Base-by-base conservation (phyloP, 2,329 filamentous ascomycete genomes). In the Aspergillus pseudoviridinutans region DNA sequence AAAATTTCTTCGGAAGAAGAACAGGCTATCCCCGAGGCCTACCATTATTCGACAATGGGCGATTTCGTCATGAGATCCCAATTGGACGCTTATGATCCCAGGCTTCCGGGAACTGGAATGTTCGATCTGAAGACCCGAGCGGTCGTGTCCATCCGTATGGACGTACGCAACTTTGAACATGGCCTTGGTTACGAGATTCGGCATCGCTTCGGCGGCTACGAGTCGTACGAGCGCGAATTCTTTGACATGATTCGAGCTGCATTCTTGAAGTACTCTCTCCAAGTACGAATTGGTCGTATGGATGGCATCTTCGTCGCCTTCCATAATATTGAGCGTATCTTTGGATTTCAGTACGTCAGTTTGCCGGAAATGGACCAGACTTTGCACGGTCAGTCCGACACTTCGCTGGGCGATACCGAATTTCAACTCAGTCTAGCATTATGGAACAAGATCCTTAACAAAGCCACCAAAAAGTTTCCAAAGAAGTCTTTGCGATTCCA, bases 241-340 rank as follows among this genome's bases (percentile, higher is more conserved):
- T 96, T 88, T 72, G 94, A 99, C 74, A 95, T 99, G 92, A 93
- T 96, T 58, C 85, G 95, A 54, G 85, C 92, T 1, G 94, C 93
- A 0, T 93, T 99, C 77, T 79, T 99, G 55, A 99, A 99, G 70
- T 99, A 99, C 74, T 96, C 92, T 9, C 80, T 99, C 29, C 94
- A 99, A 75, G 95, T 93, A 28, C 90, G 94, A 49, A 95, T 99
- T 85, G 94, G 95, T 20, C 87, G 92, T 51, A 99, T 99, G 95
- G 93, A 99, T 70, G 94, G 94, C 54, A 97, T 97, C 51, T 99
- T 97, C 69, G 90, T 97, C 24, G 94, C 94, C 2, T 99, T 87
- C 71, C 94, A 99, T 79, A 99, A 99, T 71, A 90, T 92, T 2
- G 83, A 92, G 74, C 89, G 92, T 55, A 96, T 99, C 51, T 99